Evolutionary conservation across 1,139 yeast species (phyloP), one percentile per base, ranked within the genome.

Genomic region (Candida mesenterica): DNA sequence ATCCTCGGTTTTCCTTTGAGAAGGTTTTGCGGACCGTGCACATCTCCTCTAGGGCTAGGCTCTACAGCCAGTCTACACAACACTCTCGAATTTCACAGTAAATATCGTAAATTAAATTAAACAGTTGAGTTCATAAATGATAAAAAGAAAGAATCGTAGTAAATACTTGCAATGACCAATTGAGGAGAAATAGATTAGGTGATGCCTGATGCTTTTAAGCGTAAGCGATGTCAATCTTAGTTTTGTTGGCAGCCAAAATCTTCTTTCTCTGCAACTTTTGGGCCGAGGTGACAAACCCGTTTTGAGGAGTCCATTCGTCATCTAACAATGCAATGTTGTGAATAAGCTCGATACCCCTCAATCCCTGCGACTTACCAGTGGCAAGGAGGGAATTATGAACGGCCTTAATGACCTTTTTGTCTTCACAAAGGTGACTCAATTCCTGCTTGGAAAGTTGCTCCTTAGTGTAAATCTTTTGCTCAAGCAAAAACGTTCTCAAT

Each of bases 281-380:
- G 20, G 98, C 98, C 44, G 95, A 80, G 8, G 97, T 89, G 39
- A 92, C 94, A 48, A 71, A 85, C 2, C 97, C 97, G 56, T 82
- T 87, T 62, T 88, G 95, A 32, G 98, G 97, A 33, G 97, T 90
- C 97, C 98, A 94, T 68, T 94, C 99, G 33, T 82, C 90, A 49
- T 85, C 92, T 42, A 81, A 75, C 41, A 94, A 61, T 15, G 85
- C 89, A 43, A 85, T 72, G 48, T 92, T 95, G 48, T 79, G 79
- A 43, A 94, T 61, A 45, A 90, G 69, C 63, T 94, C 98, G 50
- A 89, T 90, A 41, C 96, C 96, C 42, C 64, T 72, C 49, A 94
- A 75, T 8, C 95, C 96, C 57, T 82, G 90, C 22, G 75, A 52
- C 61, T 77, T 82, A 52, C 92, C 99, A 12, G 97, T 86, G 23